These are phyloP conservation scores for Clarireedia sp. DNA, from an alignment of 2,329 filamentous ascomycete genomes.

Conservation along the genomic window DNA sequence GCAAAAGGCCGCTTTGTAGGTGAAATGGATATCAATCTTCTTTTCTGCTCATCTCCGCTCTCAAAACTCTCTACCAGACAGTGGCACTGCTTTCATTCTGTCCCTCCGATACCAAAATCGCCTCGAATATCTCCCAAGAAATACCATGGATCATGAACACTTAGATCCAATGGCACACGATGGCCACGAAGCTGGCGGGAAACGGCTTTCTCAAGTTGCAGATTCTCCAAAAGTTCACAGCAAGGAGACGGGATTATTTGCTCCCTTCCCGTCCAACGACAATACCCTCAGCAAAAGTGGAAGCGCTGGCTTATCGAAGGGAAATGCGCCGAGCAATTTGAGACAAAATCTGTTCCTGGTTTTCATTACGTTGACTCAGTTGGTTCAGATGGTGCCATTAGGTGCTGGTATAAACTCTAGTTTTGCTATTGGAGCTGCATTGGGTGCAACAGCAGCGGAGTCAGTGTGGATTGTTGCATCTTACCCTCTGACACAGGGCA, in stretches of 20 bases:
- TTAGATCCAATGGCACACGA: too few relatives aligned
- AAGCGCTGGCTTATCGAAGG: neutral
- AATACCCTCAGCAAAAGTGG: neutral
- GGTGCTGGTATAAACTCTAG: conserved; percentile 5
- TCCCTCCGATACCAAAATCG: too few relatives aligned
- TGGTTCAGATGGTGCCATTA: conserved; percentile 7
- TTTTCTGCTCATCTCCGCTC: too few relatives aligned
- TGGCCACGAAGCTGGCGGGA: neutral
- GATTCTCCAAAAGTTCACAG: neutral
- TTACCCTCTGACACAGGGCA: conserved; percentile 11
- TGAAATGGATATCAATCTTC: too few relatives aligned
- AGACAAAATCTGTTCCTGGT: conserved; percentile 3
- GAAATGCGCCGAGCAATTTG: neutral
- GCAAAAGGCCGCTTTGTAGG: too few relatives aligned
- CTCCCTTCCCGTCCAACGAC: neutral
- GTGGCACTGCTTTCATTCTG: too few relatives aligned
- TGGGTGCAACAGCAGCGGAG: neutral
- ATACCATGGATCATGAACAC: neutral
- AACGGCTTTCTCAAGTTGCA: neutral
- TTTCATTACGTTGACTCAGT: conserved; percentile 5
- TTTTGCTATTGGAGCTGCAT: neutral
- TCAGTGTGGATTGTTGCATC: conserved; percentile 5
- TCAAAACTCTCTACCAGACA: too few relatives aligned
- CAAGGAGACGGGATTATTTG: neutral
- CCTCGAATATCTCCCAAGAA: too few relatives aligned